Evolutionary conservation across 768 basidiomycete genomes (phyloP).

Genomic region (Hypholoma fasciculare): DNA sequence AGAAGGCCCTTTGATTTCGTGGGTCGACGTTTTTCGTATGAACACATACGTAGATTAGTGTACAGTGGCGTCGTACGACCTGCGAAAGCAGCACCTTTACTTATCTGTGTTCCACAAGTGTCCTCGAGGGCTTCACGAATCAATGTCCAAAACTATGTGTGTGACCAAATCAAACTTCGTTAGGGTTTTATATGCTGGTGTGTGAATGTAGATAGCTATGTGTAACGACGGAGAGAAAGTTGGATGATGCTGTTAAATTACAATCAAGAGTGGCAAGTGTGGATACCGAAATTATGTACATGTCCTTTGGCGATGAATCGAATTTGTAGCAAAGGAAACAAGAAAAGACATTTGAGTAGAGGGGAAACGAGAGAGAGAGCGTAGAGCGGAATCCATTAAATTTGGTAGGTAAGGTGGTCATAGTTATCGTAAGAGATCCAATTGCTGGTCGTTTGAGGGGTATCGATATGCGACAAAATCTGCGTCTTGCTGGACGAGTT

Average conservation of each 20-base stretch:
- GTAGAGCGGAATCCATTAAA: not conserved
- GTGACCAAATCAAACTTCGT: not conserved
- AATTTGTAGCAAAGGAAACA: constrained; percentile 18
- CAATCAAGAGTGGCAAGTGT: constrained; percentile 17
- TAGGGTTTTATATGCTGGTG: constrained; percentile 5
- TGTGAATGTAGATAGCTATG: constrained; percentile 15
- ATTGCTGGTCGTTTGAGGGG: constrained; percentile 72
- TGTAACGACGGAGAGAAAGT: constrained; percentile 10
- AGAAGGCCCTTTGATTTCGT: not conserved
- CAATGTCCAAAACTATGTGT: not conserved
- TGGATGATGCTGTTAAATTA: constrained; percentile 18
- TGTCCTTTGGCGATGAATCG: constrained; percentile 18
- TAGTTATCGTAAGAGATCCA: constrained; percentile 52
- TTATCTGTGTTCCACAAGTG: too few species aligned
- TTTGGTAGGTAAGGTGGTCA: constrained; percentile 2
- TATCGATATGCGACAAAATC: constrained; percentile 89
- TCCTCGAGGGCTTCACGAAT: not conserved
- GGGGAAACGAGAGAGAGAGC: constrained; percentile 6
- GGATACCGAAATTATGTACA: constrained; percentile 19
- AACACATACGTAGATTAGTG: too few species aligned
- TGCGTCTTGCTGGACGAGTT: constrained; percentile 80
- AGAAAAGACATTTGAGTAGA: constrained; percentile 12
- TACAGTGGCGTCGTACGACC: too few species aligned
- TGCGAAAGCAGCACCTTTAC: too few species aligned
- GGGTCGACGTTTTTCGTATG: not conserved